These are phyloP conservation scores for Irpex sp. DNA, from an alignment of 1,284 basidiomycete species.

Conservation along the genomic window DNA sequence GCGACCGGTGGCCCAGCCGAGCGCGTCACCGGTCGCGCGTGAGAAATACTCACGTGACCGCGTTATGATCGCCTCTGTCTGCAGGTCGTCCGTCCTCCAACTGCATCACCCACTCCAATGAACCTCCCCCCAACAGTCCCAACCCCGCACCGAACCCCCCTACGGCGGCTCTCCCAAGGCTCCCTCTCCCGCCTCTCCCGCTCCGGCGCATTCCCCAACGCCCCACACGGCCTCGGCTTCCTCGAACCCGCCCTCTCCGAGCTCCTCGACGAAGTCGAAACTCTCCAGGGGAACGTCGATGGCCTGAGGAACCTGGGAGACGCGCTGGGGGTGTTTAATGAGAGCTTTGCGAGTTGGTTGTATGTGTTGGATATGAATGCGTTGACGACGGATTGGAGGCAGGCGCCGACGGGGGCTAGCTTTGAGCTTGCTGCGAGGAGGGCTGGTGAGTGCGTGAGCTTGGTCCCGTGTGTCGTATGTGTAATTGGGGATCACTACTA, in stretches of 20 bases:
- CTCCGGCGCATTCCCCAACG: conserved; percentile 64
- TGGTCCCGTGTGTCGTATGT: too few species aligned
- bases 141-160: conserved; percentile 65
- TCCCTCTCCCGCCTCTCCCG: conserved; percentile 84
- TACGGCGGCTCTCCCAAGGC: conserved; percentile 87
- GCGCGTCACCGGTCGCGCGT: not conserved
- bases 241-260: conserved; percentile 83
- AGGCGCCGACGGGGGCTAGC: conserved; percentile 67
- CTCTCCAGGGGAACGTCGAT: conserved; percentile 74
- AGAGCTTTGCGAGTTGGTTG: conserved; percentile 88
- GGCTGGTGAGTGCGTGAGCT: conserved; percentile 32
- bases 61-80: not conserved
- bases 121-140: conserved; percentile 21
- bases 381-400: conserved; percentile 88
- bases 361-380: conserved; percentile 95
- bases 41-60: not conserved
- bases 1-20: too few species aligned
- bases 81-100: not conserved
- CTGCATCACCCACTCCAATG: not conserved
- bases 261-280: conserved; percentile 83
- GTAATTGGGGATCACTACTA: too few species aligned
- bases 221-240: conserved; percentile 83
- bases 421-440: conserved; percentile 55
- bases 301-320: conserved; percentile 70
- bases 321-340: conserved; percentile 85